Percentiles rank a stretch among this genome's conserved stretches.
Conservation (phyloP, 768 basidiomycete species). For the Mycena galopus region DNA sequence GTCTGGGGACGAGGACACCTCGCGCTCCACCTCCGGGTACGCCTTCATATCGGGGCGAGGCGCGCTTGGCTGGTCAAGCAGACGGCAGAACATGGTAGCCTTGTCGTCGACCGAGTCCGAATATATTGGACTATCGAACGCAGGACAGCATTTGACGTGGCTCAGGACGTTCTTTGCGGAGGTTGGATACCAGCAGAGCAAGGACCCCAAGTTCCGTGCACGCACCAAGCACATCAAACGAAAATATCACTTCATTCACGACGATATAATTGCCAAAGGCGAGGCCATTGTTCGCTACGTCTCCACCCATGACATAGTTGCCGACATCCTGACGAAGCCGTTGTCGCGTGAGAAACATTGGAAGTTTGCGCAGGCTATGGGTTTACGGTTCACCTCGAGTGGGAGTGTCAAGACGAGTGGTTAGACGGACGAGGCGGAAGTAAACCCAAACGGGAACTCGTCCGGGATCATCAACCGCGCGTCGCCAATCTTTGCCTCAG, state of each 20-base stretch:
- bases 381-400: constrained; percentile 3
- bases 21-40: constrained; percentile 2
- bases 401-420: background rate
- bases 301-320: background rate
- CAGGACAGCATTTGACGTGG: constrained; percentile 1
- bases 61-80: constrained; percentile 11
- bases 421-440: background rate
- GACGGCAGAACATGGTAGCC: constrained; percentile 11
- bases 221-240: background rate
- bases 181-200: background rate
- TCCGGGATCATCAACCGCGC: background rate
- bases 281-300: background rate
- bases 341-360: background rate
- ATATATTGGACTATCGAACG: constrained; percentile 9
- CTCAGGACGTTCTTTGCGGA: background rate
- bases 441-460: background rate
- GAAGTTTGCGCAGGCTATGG: background rate
- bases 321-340: background rate
- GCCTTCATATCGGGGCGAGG: background rate
- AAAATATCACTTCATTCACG: background rate
- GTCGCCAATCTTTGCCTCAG: background rate
- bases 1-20: background rate
- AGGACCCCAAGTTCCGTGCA: background rate
- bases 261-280: background rate
- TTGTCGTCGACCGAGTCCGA: constrained; percentile 13